Evolutionary conservation across 23 red algal species (phyloP), one percentile per base, ranked within the genome.

Genomic region (Chondrus crispus): DNA sequence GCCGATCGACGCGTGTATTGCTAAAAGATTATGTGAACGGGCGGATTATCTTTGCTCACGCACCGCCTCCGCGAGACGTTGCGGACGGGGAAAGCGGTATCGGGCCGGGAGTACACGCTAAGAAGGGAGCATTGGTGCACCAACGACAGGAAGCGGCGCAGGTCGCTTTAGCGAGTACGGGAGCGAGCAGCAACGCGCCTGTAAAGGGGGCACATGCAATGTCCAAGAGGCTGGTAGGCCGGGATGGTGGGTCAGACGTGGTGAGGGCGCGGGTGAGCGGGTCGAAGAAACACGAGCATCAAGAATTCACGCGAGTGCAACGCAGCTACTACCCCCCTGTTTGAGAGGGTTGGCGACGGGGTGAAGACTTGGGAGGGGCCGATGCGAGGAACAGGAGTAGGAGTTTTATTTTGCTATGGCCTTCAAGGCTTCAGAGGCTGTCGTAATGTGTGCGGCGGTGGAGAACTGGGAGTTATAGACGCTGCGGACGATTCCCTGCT

Each of bases 11-110:
- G 55, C 58, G 97, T 32, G 55, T 96, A 10, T 57, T 98, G n/a
- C 89, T 98, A 7, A 98, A 98, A 53, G 93, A 98, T 48, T 98
- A 87, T 69, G 97, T 95, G 19, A 93, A 79, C 41, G 97, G 94
- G 22, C 43, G 89, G 33, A 80, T 98, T 12, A 66, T 94, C 62
- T 93, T 84, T 48, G 78, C 77, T 43, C 91, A 95, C 43, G 77
- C 55, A 9, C 97, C 97, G 36, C 93, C 97, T 20, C 74, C 69
- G 7, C 10, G 46, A 79, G 85, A 43, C 19, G 70, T 38, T 28
- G 85, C 74, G 18, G 91, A 58, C 28, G 93, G 83, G 29, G 91
- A 91, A 39, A 74, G 58, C 48, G 88, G 88, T n/a, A 70, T 74
- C 42, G 88, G 88, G 22, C 74, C 88, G 39, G 88, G 49, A 19